Conservation (phyloP, 306 rosid genomes). For the Trifolium pratense region DNA sequence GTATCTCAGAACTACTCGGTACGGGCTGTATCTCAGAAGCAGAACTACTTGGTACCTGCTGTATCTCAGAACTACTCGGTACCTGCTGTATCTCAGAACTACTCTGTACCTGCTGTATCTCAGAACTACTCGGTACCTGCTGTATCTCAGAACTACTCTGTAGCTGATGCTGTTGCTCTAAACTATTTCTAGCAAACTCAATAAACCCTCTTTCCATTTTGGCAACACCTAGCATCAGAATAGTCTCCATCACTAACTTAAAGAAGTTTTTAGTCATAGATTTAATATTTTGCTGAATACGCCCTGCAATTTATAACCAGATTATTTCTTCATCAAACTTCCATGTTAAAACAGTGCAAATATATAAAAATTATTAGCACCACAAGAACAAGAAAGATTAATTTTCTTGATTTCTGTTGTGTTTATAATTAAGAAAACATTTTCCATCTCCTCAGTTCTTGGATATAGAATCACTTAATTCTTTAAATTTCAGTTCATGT, state of each 20-base stretch:
- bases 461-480: too few relatives aligned
- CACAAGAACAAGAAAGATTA: neutral
- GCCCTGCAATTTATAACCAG: neutral
- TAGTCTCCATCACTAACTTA: neutral
- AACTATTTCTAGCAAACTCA: neutral
- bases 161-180: neutral
- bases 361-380: too few relatives aligned
- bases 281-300: neutral
- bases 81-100: too few relatives aligned
- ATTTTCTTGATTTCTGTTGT: too few relatives aligned
- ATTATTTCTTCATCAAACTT: neutral
- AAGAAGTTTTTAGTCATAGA: too few relatives aligned
- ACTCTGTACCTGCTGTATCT: too few relatives aligned
- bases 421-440: neutral
- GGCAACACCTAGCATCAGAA: neutral
- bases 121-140: too few relatives aligned
- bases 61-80: too few relatives aligned
- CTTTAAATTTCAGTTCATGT: too few relatives aligned
- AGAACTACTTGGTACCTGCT: too few relatives aligned
- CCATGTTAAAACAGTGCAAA: neutral
- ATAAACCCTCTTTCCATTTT: neutral
- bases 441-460: neutral
- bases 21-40: too few relatives aligned
- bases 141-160: neutral
- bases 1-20: too few relatives aligned